Evolutionary conservation across 352 stramenopile species (phyloP).

Genomic region (Globisporangium takayamanum): DNA sequence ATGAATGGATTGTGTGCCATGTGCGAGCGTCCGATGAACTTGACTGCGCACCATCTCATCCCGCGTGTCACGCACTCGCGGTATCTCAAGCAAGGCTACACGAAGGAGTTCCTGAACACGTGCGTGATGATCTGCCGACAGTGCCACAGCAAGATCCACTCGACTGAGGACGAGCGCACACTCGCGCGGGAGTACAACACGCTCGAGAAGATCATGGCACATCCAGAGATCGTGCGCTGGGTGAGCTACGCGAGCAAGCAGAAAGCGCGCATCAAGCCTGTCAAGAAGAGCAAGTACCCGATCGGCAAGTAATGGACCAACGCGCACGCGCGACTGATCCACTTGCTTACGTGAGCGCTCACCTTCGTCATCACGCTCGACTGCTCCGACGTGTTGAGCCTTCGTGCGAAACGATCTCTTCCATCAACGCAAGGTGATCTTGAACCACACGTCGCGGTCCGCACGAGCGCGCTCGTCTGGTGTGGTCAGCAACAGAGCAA

Average conservation of each 20-base stretch:
- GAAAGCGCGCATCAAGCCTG: conserved; percentile 50
- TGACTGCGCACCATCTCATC: conserved; percentile 92
- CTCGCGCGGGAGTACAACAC: conserved; percentile 89
- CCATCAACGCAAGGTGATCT: no score
- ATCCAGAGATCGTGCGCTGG: conserved; percentile 85
- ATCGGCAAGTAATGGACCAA: conserved; percentile 19
- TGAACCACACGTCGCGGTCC: no score
- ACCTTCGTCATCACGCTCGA: no score
- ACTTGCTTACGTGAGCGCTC: no score
- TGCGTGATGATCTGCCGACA: conserved; percentile 89
- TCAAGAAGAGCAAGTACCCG: conserved; percentile 55
- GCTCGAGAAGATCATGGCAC: conserved; percentile 87
- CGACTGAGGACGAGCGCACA: conserved; percentile 84
- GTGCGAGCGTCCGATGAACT: conserved; percentile 88
- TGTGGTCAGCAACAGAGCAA: no score
- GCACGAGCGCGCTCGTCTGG: no score
- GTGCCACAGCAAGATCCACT: conserved; percentile 91
- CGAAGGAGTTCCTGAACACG: conserved; percentile 69
- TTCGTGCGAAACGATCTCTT: no score
- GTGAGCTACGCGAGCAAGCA: conserved; percentile 90
- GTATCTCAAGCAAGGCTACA: conserved; percentile 79
- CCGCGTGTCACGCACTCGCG: conserved; percentile 76
- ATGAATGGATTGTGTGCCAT: conserved; percentile 66
- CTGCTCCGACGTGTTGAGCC: no score
- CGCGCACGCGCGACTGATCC: no score